phyloP scores from a whole-genome alignment of 2,329 filamentous ascomycete species.

The Aspergillus sp. region DNA sequence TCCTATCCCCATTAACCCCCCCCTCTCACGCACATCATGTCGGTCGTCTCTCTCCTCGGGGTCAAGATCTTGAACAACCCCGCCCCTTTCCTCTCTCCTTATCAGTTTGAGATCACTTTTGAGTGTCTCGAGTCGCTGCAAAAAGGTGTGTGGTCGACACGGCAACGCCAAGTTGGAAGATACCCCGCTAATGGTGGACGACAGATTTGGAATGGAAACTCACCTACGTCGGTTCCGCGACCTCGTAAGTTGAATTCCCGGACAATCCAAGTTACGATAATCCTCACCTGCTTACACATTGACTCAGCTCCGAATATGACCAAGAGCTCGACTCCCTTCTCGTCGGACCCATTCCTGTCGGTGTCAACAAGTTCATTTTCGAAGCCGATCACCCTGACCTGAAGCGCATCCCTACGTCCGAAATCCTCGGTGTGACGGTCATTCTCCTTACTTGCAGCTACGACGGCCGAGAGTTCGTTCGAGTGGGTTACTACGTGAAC shows the following conservation, averaged over 20 bases:
- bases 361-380: conserved; percentile 98
- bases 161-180: background rate
- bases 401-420: conserved; percentile 84
- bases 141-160: conserved; percentile 63
- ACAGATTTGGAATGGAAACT: conserved; percentile 98
- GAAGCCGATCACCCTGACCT: conserved; percentile 92
- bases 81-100: conserved; percentile 86
- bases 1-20: conserved; percentile 9
- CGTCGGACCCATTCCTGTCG: conserved; percentile 94
- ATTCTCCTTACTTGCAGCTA: conserved; percentile 96
- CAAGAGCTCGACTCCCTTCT: conserved; percentile 97
- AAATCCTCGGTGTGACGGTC: conserved; percentile 95
- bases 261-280: background rate
- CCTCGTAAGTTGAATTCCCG: conserved; percentile 66
- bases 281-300: conserved; percentile 23
- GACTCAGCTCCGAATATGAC: conserved; percentile 81
- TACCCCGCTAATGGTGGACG: conserved; percentile 16
- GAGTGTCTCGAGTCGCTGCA: conserved; percentile 93
- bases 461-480: conserved; percentile 93
- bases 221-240: conserved; percentile 97
- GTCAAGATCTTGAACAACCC: conserved; percentile 98
- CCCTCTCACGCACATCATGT: conserved; percentile 62
- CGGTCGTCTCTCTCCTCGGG: conserved; percentile 91
- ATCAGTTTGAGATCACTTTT: conserved; percentile 98
- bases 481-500: conserved; percentile 99